Conservation (phyloP, 305 asterid species). For the Rubia balearica region DNA sequence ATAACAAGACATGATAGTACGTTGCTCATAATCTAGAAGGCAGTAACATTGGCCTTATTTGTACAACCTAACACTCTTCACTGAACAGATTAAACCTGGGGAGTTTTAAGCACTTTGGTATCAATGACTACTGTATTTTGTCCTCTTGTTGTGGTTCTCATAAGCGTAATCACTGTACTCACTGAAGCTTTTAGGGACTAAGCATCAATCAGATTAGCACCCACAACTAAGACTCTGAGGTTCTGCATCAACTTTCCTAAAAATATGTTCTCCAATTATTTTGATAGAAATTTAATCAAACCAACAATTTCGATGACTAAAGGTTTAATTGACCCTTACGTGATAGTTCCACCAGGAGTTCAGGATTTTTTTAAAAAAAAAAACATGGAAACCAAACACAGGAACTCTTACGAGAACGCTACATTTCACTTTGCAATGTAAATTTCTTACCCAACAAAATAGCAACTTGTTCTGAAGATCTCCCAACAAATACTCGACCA, state of each 20-base stretch:
- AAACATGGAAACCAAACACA: not conserved
- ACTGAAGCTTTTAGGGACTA: no score
- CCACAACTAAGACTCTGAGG: not conserved
- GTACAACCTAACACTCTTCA: not conserved
- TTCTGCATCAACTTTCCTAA: not conserved
- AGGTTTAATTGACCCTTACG: not conserved
- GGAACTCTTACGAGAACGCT: not conserved
- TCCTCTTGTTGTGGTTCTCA: not conserved
- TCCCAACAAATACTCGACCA: slow-evolving; percentile 76
- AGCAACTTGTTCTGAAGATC: slow-evolving; percentile 42
- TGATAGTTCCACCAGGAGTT: not conserved
- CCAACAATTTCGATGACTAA: not conserved
- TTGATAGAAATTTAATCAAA: not conserved
- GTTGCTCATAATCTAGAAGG: not conserved
- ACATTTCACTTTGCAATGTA: not conserved
- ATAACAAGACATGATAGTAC: not conserved
- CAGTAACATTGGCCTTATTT: not conserved
- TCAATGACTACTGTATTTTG: not conserved
- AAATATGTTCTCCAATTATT: not conserved
- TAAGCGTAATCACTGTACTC: not conserved
- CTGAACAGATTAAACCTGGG: not conserved
- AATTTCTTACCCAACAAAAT: slow-evolving; percentile 73
- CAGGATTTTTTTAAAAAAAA: not conserved
- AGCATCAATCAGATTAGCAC: not conserved
- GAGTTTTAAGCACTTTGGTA: not conserved